phyloP scores from a whole-genome alignment of 2,329 filamentous ascomycete genomes.

The Monilinia vaccinii-corymbosi region DNA sequence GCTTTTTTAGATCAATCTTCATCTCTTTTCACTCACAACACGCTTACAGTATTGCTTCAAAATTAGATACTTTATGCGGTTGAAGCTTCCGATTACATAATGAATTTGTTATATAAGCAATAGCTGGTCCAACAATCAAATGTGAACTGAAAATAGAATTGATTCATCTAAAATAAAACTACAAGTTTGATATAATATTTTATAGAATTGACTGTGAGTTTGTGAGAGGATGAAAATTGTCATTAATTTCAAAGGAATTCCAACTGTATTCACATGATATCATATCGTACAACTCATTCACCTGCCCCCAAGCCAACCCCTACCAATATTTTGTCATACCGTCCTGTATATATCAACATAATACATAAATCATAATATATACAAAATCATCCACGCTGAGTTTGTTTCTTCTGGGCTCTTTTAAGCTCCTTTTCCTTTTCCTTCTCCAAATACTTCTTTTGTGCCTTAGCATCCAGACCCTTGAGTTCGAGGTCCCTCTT shows the following conservation, averaged over 20 bases:
- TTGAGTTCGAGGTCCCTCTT: slow-evolving; percentile 80
- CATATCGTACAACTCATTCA: slow-evolving; percentile 3
- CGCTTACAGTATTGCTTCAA: too few species aligned
- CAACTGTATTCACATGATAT: neutral
- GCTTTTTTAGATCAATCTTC: too few species aligned
- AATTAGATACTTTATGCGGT: neutral
- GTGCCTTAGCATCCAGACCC: slow-evolving; percentile 68
- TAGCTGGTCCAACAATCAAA: too few species aligned
- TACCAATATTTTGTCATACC: neutral
- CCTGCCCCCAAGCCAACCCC: neutral
- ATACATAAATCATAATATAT: neutral
- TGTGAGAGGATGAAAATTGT: neutral
- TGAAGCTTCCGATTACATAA: neutral
- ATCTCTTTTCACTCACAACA: too few species aligned
- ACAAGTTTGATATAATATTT: too few species aligned
- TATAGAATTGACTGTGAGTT: neutral
- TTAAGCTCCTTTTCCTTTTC: slow-evolving; percentile 65
- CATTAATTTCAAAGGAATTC: neutral
- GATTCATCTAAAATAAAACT: too few species aligned
- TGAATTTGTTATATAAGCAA: neutral
- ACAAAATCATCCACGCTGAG: slow-evolving; percentile 31
- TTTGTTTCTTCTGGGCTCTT: slow-evolving; percentile 55
- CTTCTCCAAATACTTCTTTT: slow-evolving; percentile 77
- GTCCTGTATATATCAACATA: slow-evolving; percentile 4
- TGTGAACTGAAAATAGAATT: too few species aligned